Evolutionary conservation across 129 eudicot species (phyloP), one percentile per base, ranked within the genome.

Genomic region (Ambrosia trifida): DNA sequence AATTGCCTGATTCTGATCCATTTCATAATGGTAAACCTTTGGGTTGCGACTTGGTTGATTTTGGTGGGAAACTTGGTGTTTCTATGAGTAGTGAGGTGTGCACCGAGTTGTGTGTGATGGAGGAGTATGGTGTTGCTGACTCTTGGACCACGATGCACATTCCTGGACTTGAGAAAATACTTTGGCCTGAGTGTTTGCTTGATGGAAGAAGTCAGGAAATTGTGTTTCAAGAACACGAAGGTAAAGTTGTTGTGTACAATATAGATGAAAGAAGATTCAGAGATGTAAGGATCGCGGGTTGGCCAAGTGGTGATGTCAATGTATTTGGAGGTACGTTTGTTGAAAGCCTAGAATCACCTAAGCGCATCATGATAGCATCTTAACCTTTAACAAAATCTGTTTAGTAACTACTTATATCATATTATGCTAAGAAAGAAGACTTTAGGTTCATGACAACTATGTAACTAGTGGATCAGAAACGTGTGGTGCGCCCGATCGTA

Each of bases 21-120:
- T 41, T 79, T 51, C 75, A 79, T 70, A 24, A 51, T 31, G 41
- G 31, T 1, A 76, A 30, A 1, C 70, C 49, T 18, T 69, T 68
- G 75, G 77, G 69, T 59, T 18, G 65, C 30, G 58, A 36, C 20
- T 66, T 81, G 14, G 64, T 62, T 57, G 87, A 47, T 57, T 60
- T 87, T 74, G 78, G 81, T 16, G 90, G 81, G 4, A 77, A 84
- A 36, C 84, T 85, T 20, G 72, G 82, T 52, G 6, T 81, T 31
- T 38, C 60, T 30, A 10, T 40, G 45, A 45, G 5, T 18, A 53
- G 2, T 38, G 4, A 7, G 43, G 31, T 41, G 41, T 24, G 47
- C 31, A 50, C 40, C 68, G 79, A 68, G 58, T 24, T 86, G 71
- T 85, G 91, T 87, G 70, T 86, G 46, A 89, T 89, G 96, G 82